Conservation (phyloP, 2,329 filamentous ascomycete species). For the Didymella pomorum region DNA sequence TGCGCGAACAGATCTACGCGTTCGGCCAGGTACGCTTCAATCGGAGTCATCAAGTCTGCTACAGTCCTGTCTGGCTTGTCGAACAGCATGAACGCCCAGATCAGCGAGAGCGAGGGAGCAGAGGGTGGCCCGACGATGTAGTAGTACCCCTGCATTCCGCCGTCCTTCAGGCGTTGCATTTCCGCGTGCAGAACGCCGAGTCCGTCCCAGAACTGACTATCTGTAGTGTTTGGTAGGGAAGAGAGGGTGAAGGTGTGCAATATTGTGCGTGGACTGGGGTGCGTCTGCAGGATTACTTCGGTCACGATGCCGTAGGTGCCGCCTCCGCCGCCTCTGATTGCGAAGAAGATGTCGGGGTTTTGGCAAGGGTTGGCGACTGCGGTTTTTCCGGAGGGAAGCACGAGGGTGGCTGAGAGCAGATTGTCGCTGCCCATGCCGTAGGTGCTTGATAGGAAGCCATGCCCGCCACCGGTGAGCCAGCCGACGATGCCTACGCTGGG, state of each 20-base stretch:
- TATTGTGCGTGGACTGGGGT: slow-evolving; percentile 42
- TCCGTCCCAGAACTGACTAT: slow-evolving; percentile 29
- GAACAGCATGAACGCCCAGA: slow-evolving; percentile 32
- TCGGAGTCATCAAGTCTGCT: slow-evolving; percentile 28
- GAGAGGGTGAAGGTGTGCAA: slow-evolving; percentile 28
- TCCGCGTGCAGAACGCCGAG: slow-evolving; percentile 35
- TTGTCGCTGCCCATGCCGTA: slow-evolving; percentile 52
- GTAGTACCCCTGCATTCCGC: slow-evolving; percentile 42
- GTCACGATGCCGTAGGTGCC: slow-evolving; percentile 54
- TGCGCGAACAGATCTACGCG: slow-evolving; percentile 25
- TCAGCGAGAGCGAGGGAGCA: slow-evolving; percentile 24
- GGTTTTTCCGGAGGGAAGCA: slow-evolving; percentile 34
- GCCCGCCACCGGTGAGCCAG: slow-evolving; percentile 52
- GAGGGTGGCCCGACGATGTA: slow-evolving; percentile 34
- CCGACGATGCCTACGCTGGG: slow-evolving; percentile 51
- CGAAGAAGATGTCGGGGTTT: slow-evolving; percentile 51
- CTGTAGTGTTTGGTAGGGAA: slow-evolving; percentile 12
- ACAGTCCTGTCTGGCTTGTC: slow-evolving; percentile 33
- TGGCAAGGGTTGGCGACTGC: slow-evolving; percentile 33
- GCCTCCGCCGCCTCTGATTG: slow-evolving; percentile 52
- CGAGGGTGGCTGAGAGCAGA: slow-evolving; percentile 47
- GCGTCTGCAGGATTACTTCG: slow-evolving; percentile 30
- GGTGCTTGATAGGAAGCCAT: slow-evolving; percentile 47
- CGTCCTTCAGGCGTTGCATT: slow-evolving; percentile 35
- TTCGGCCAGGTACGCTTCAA: slow-evolving; percentile 25